Base-by-base conservation (phyloP, 139 green algal genomes). In the Edaphochlamys debaryana region DNA sequence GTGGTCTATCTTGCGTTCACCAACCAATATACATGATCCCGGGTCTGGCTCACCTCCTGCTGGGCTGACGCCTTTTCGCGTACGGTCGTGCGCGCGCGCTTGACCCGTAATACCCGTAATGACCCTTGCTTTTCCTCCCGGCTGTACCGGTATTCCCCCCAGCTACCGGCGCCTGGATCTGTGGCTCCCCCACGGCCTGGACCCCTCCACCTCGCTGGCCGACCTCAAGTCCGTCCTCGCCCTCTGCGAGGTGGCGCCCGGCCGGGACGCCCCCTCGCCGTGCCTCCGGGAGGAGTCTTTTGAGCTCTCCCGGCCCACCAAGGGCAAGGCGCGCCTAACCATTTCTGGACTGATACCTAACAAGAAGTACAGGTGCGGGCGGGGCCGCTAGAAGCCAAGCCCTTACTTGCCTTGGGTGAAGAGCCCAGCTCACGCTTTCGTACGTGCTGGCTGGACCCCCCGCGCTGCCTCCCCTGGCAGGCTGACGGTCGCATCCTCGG, bases 181-280 rank as follows among this genome's bases (percentile, higher is more conserved):
- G 48, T 89, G 81, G 77, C 79, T 92, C n/a, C 89, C 86, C 1
- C 89, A 92, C 71, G 89, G 87, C 37, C 77, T 92, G 32, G 45
- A 29, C 2, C n/a, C 45, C 23, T 36, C 38, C 64, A 83, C 64
- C 11, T 29, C 66, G 41, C 13, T 74, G n/a, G 41, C 42, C 6
- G 30, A 42, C 4, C n/a, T 92, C 11, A 58, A 30, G 15, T 34
- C 66, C 1, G n/a, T 45, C 27, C 50, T 89, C 69, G 56, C 54
- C 22, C 45, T 92, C 0, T 89, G 85, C 64, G 52, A 54, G 40
- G 13, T 87, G 30, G 8, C 38, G 29, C 68, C 38, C 40, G 42
- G 45, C 25, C 36, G 30, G 37, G 52, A 37, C 15, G 27, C 68
- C 8, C 22, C 29, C 0, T 4, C 69, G 20, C 38, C 17, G 0